Percentiles rank a stretch among this genome's conserved stretches.
Conservation (phyloP, 805 yeast species). For the Starmera amethionina region DNA sequence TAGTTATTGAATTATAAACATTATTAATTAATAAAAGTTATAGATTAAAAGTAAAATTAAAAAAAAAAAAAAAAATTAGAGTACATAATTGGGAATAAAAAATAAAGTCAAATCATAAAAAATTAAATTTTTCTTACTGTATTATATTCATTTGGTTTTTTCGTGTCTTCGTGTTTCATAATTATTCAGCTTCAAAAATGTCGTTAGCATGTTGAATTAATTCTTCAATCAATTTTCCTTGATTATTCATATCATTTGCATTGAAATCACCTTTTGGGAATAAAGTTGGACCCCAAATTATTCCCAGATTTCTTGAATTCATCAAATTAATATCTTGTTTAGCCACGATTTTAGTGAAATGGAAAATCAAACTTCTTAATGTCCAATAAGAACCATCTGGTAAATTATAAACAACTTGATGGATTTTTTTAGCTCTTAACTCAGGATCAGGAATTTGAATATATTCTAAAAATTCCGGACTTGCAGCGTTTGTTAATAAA, state of each 20-base stretch:
- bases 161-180: too few relatives aligned
- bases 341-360: conserved; percentile 63
- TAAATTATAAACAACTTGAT: conserved; percentile 76
- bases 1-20: too few relatives aligned
- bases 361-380: conserved; percentile 74
- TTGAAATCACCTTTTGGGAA: conserved; percentile 59
- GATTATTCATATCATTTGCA: conserved; percentile 65
- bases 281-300: conserved; percentile 92
- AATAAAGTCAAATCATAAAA: not conserved
- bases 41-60: too few relatives aligned
- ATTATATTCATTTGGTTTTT: too few relatives aligned
- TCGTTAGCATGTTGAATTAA: conserved; percentile 76
- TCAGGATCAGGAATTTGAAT: conserved; percentile 56
- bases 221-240: conserved; percentile 75
- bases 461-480: conserved; percentile 55
- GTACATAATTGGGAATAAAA: not conserved
- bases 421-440: conserved; percentile 64
- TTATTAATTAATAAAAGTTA: too few relatives aligned
- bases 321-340: conserved; percentile 62
- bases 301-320: conserved; percentile 73
- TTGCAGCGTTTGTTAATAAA: conserved; percentile 55
- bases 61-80: too few relatives aligned
- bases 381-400: conserved; percentile 97
- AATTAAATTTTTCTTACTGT: too few relatives aligned
- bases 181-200: conserved; percentile 55